Base-by-base conservation (phyloP, 306 rosid species). In the Vigna mungo region DNA sequence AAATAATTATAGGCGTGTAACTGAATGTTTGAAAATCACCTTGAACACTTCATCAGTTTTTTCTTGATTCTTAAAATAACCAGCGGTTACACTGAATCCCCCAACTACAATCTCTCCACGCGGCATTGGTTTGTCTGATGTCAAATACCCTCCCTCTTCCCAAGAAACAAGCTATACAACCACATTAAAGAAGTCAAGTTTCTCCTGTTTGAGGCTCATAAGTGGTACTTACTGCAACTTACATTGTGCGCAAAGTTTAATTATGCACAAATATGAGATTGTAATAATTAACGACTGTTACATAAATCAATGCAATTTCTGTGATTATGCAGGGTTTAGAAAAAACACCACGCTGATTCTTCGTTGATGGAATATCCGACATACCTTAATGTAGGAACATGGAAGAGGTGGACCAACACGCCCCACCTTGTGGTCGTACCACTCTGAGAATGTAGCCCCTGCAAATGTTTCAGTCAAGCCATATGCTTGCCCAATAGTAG, bases 401-500 rank as follows among this genome's bases (percentile, higher is more conserved):
- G 97, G 96, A 79, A 84, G 89, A 52, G 98, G 98, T 68, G 98
- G 98, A 53, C 98, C 98, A 81, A 94, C 96, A 68, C 96, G 98
- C 16, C 98, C 98, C 79, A 90, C 98, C 23, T 85, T 79, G 51
- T 77, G 56, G 87, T 94, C 98, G 61, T 94, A 97, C 82, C 79
- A 82, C 80, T 94, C 96, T 11, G 96, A 89, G 84, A 94, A 92
- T n/a, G 96, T 65, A 84, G 93, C 98, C 74, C 98, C 98, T 51
- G 97, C 98, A 92, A 92, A 94, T 75, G 98, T 94, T 88, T 94
- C 98, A 14, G 97, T 94, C 88, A 92, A 83, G 75, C 98, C 98
- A 84, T 92, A 94, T 82, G 82, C 98, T 90, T 94, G 98, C 58
- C 98, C 98, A 37, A 92, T 83, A 49, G 97, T 94, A 83, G 95